Evolutionary conservation across 306 rosid genomes (phyloP).

Genomic region (Astragalus membranaceus): DNA sequence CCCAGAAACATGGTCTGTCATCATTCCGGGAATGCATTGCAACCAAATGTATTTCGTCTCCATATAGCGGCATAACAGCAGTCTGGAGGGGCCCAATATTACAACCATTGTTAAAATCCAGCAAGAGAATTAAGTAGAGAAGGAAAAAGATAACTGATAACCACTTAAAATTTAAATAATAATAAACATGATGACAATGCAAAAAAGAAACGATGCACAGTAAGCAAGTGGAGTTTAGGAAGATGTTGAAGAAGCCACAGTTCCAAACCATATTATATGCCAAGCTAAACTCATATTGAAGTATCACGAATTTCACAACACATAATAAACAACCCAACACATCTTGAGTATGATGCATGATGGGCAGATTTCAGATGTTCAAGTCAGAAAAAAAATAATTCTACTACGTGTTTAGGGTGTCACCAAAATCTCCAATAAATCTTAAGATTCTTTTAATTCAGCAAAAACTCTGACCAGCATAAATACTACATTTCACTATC

Average conservation of each 20-base stretch:
- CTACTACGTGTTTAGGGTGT: neutral
- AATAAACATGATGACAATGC: neutral
- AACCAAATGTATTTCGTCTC: conserved; percentile 91
- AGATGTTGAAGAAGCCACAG: conserved; percentile 10
- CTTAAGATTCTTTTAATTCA: neutral
- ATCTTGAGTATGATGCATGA: neutral
- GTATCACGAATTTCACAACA: neutral
- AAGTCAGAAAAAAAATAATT: neutral
- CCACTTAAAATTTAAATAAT: neutral
- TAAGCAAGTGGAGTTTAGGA: neutral
- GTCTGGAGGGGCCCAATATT: conserved; percentile 52
- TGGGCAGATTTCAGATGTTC: neutral
- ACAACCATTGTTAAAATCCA: conserved; percentile 20
- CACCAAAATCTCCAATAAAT: neutral
- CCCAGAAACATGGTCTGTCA: conserved; percentile 88
- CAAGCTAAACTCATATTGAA: neutral
- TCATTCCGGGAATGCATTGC: conserved; percentile 75
- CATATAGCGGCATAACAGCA: conserved; percentile 68
- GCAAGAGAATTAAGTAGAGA: neutral
- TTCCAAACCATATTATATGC: neutral
- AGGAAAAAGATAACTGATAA: neutral
- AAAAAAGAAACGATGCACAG: neutral
- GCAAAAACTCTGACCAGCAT: conserved; percentile 13
- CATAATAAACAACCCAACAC: neutral
- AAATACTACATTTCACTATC: conserved; percentile 14